Evolutionary conservation across 2,329 filamentous ascomycete species (phyloP).

Genomic region (Ilyonectria mors-panacis): DNA sequence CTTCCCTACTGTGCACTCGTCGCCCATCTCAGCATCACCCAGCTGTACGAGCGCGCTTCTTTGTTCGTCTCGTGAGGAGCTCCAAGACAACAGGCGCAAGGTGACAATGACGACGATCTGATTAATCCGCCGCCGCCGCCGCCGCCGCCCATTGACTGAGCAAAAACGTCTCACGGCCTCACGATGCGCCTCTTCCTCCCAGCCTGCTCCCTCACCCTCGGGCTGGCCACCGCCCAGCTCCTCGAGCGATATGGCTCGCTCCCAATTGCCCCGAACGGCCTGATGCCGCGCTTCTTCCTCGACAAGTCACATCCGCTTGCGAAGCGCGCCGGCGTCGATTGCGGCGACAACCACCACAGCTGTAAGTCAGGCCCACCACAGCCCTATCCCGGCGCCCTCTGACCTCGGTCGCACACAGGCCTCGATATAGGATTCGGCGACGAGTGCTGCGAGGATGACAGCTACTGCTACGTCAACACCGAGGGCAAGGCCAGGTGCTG

Average conservation of each 20-base stretch:
- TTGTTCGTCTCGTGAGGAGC: conserved; percentile 7
- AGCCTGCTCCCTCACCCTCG: conserved; percentile 23
- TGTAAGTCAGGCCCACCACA: conserved; percentile 46
- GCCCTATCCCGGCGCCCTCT: background rate
- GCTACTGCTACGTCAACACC: conserved; percentile 62
- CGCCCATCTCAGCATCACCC: background rate
- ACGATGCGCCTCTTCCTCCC: conserved; percentile 38
- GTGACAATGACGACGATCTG: conserved; percentile 20
- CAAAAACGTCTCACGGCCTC: background rate
- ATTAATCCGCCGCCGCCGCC: conserved; percentile 12
- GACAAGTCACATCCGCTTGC: conserved; percentile 48
- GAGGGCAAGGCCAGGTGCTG: conserved; percentile 57
- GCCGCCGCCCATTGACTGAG: conserved; percentile 7
- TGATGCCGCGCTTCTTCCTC: conserved; percentile 51
- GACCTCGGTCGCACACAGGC: conserved; percentile 49
- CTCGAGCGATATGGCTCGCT: conserved; percentile 40
- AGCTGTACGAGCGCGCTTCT: conserved; percentile 1
- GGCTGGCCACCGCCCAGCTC: conserved; percentile 36
- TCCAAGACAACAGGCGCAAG: conserved; percentile 2
- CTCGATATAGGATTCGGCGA: conserved; percentile 57
- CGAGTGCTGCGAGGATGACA: conserved; percentile 60
- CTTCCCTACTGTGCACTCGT: background rate
- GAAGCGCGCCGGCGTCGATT: conserved; percentile 46
- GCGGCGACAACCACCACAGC: conserved; percentile 48
- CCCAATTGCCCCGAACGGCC: conserved; percentile 44